Base-by-base conservation (phyloP, 2,329 filamentous ascomycete genomes). In the Ramularia endophylla region DNA sequence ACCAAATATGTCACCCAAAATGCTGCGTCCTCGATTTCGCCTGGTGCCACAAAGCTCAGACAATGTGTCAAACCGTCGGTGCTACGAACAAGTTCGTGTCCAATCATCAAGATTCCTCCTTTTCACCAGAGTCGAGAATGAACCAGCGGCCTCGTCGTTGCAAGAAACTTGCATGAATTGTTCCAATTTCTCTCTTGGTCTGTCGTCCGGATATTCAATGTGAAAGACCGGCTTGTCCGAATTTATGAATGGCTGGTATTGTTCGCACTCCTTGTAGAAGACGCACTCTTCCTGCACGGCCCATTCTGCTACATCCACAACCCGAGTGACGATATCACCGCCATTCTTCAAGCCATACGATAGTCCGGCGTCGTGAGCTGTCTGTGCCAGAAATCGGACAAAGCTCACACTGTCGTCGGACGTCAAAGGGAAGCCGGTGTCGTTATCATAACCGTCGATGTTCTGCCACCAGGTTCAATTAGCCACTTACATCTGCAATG, bases 271-370 rank as follows among this genome's bases (percentile, higher is more conserved):
- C 3, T 65, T 46, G 52, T 76, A 77, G 56, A 81, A 53, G 12
- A 72, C 71, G 58, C 82, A 85, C 63, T 85, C 73, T 66, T 86
- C 82, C 60, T 85, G 83, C 52, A 86, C 20, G 11, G 13, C 25
- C 17, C 46, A 50, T n/a, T 50, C 80, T 7, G 72, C 75, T 62
- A 81, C 85, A 55, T 82, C 69, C 37, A 83, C 74, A 4, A 77
- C 70, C 1, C 60, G 48, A 4, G 58, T 43, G 40, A 86, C 76
- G 46, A 87, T 80, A 33, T 66, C 70, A 12, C 69, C 77, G 1
- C 77, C 79, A 53, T 87, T 87, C 65, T 87, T 87, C 43, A 87
- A 67, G 0, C 82, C 83, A 4, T 80, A 70, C 0, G 77, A 71
- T 58, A 87, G 65, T 44, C 76, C 75, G 30, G 71, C 69, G 5